These are phyloP conservation scores for Trichoderma semiorbis DNA, from an alignment of 2,329 filamentous ascomycete species.

Conservation along the genomic window DNA sequence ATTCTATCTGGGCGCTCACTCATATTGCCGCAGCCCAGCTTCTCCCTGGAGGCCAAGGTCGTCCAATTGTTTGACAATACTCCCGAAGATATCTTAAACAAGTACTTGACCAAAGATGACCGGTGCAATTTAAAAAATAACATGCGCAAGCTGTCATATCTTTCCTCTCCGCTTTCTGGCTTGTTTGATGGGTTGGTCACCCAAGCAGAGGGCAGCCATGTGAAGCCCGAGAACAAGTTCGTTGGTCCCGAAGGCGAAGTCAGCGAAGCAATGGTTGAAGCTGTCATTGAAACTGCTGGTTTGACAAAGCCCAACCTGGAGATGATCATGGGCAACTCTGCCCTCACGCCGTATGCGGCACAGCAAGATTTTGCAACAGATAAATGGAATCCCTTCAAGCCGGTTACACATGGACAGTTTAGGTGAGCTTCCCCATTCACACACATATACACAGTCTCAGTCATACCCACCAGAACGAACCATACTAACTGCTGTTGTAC, in stretches of 20 bases:
- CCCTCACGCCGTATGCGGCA: neutral
- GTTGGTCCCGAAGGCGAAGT: neutral
- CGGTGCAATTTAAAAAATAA: neutral
- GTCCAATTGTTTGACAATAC: neutral
- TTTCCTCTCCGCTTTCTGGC: neutral
- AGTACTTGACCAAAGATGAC: neutral
- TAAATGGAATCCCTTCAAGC: neutral
- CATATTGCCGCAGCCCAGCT: neutral
- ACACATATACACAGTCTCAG: neutral
- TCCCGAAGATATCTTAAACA: neutral
- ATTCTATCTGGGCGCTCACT: neutral
- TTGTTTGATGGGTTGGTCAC: neutral
- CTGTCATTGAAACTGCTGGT: neutral
- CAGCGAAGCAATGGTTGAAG: neutral
- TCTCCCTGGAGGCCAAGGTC: neutral
- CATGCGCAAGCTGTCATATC: neutral
- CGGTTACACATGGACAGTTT: neutral
- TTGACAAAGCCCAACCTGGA: neutral
- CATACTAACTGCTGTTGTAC: neutral
- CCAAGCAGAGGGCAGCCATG: neutral
- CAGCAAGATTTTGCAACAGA: neutral
- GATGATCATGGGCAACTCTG: neutral
- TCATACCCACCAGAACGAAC: neutral
- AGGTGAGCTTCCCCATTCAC: neutral
- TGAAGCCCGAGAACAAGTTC: neutral